A percentile compares a stretch with the other conserved stretches of the same genome.
These are phyloP conservation scores for Cystobasidiopsis lactophilus DNA, from an alignment of 768 basidiomycete species.

Conservation along the genomic window DNA sequence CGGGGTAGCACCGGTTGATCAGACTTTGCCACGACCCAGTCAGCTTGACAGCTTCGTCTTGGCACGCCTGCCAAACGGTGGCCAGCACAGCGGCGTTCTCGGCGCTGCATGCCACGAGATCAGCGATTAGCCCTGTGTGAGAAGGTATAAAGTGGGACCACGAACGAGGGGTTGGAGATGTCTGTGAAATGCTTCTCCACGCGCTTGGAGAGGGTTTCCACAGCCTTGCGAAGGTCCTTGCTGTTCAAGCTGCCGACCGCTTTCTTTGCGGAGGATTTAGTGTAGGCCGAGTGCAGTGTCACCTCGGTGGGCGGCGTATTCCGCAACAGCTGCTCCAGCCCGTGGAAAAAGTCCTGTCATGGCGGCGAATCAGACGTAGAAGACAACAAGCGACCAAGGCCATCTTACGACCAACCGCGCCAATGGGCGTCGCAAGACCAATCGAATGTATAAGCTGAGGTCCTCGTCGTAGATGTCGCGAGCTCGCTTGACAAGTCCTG, in stretches of 20 bases:
- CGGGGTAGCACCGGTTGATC: slow-evolving; percentile 53
- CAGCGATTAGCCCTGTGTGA: no score
- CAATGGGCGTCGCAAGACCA: slow-evolving; percentile 68
- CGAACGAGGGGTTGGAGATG: slow-evolving; percentile 21
- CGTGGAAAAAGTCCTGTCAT: slow-evolving; percentile 76
- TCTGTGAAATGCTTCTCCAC: slow-evolving; percentile 88
- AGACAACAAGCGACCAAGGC: background rate
- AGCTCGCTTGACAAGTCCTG: slow-evolving; percentile 44
- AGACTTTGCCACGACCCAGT: slow-evolving; percentile 45
- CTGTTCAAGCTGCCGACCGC: slow-evolving; percentile 59
- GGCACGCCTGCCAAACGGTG: slow-evolving; percentile 77
- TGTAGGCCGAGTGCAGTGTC: slow-evolving; percentile 49
- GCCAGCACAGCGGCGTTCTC: slow-evolving; percentile 34
- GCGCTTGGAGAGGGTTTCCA: slow-evolving; percentile 67
- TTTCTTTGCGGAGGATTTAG: slow-evolving; percentile 54
- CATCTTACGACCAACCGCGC: slow-evolving; percentile 49
- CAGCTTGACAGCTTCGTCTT: slow-evolving; percentile 54
- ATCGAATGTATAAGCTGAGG: slow-evolving; percentile 58
- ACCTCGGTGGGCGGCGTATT: slow-evolving; percentile 59
- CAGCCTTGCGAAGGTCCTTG: slow-evolving; percentile 72
- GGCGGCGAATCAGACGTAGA: background rate
- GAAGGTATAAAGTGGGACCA: no score
- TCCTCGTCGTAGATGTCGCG: slow-evolving; percentile 77
- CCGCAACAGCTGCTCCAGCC: slow-evolving; percentile 64
- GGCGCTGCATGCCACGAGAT: background rate